Conservation (phyloP, 2,329 filamentous ascomycete species). For the Onygena corvina region DNA sequence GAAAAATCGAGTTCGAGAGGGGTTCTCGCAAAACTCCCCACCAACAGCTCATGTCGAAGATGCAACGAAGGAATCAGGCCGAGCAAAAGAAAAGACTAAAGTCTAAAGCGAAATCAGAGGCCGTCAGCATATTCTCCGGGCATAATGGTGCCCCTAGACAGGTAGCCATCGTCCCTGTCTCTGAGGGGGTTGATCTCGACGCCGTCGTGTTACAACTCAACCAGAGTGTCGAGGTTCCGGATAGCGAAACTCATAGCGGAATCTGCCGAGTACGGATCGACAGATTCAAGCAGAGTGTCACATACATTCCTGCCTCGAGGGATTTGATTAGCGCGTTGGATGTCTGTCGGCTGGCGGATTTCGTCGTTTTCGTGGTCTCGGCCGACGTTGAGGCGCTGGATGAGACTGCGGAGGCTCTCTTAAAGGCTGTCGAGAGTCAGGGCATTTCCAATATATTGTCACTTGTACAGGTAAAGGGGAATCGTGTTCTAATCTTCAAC, state of each 20-base stretch:
- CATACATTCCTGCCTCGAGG: conserved; percentile 64
- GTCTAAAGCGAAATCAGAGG: conserved; percentile 67
- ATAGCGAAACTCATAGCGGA: conserved; percentile 48
- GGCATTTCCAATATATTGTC: conserved; percentile 88
- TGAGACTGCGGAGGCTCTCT: conserved; percentile 66
- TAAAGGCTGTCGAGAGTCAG: conserved; percentile 82
- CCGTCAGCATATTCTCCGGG: conserved; percentile 71
- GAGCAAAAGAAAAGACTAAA: conserved; percentile 80
- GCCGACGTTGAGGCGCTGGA: conserved; percentile 67
- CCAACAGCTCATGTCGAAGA: conserved; percentile 94
- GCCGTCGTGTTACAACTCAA: conserved; percentile 61
- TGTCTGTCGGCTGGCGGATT: conserved; percentile 78
- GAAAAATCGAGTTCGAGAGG: conserved; percentile 62
- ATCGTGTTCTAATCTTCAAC: neutral
- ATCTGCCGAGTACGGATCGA: conserved; percentile 60
- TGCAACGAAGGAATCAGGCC: conserved; percentile 87
- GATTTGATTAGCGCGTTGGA: conserved; percentile 70
- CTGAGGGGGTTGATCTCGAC: conserved; percentile 55
- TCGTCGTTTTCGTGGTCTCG: conserved; percentile 75
- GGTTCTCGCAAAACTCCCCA: conserved; percentile 75
- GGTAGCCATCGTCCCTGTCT: conserved; percentile 77
- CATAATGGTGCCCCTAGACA: conserved; percentile 76
- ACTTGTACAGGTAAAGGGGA: conserved; percentile 49
- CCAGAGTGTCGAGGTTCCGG: conserved; percentile 64
- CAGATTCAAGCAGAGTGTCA: conserved; percentile 86